Conservation (phyloP, 1,284 basidiomycete genomes). For the Hypsizygus ulmarius region DNA sequence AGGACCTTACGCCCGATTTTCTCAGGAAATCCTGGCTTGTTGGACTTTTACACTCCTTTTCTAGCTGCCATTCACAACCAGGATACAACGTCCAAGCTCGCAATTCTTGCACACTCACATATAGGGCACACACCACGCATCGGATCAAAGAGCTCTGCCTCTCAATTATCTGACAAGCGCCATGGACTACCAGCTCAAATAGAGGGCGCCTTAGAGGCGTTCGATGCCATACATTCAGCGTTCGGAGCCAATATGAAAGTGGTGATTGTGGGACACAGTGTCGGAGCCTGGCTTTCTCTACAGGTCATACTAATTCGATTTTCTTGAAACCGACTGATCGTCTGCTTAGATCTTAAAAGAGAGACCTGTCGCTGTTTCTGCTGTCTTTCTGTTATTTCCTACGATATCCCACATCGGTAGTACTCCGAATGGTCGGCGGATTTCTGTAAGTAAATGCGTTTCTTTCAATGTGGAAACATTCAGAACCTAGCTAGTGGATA, state of each 20-base stretch:
- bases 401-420: constrained; percentile 51
- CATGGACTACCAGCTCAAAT: constrained; percentile 45
- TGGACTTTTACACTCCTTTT: constrained; percentile 59
- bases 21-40: constrained; percentile 59
- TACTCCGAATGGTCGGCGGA: constrained; percentile 52
- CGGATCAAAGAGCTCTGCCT: constrained; percentile 10
- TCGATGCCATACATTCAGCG: constrained; percentile 40
- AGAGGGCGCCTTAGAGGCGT: constrained; percentile 44
- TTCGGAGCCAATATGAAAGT: constrained; percentile 38
- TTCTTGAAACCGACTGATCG: constrained; percentile 4
- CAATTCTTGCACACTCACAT: constrained; percentile 53
- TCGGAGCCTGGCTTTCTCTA: constrained; percentile 58
- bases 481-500: constrained; percentile 37
- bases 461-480: neutral
- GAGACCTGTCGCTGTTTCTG: constrained; percentile 34
- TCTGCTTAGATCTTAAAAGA: constrained; percentile 45
- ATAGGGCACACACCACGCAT: constrained; percentile 49
- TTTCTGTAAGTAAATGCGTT: constrained; percentile 36
- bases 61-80: constrained; percentile 43
- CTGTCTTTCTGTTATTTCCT: constrained; percentile 55
- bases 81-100: constrained; percentile 34
- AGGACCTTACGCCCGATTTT: neutral
- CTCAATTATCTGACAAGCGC: constrained; percentile 14
- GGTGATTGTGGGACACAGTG: constrained; percentile 56
- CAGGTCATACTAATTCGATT: constrained; percentile 37